Percentiles rank a stretch among this genome's conserved stretches.
phyloP scores from a whole-genome alignment of 116 monocot genomes.

The Phalaenopsis hybrid region DNA sequence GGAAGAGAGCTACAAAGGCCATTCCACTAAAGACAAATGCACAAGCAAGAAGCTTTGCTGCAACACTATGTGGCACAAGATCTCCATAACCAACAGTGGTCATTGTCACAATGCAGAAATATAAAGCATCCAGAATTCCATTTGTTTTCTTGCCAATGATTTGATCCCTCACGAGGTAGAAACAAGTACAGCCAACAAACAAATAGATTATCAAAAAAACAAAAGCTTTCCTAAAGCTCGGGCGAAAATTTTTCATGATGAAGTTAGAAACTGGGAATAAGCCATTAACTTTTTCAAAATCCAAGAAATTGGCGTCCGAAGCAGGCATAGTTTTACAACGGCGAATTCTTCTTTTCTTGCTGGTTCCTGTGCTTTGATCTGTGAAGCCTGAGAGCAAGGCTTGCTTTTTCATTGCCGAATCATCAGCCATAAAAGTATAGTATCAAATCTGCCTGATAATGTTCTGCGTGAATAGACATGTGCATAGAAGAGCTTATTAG shows the following conservation, averaged over 20 bases:
- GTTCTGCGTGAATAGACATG: neutral
- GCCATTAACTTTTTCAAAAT: conserved; percentile 9
- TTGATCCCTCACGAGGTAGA: conserved; percentile 57
- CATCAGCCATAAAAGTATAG: conserved; percentile 19
- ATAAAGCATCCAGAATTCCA: conserved; percentile 66
- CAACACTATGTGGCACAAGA: conserved; percentile 57
- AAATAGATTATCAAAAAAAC: conserved; percentile 51
- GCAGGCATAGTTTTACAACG: conserved; percentile 29
- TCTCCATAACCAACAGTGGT: conserved; percentile 96
- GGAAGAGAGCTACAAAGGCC: conserved; percentile 62
- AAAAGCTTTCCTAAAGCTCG: conserved; percentile 37
- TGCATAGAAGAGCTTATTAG: conserved; percentile 4
- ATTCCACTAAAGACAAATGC: conserved; percentile 77
- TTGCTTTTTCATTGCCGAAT: conserved; percentile 9
- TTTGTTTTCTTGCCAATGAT: conserved; percentile 57
- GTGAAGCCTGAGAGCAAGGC: conserved; percentile 17
- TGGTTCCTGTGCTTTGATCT: conserved; percentile 8
- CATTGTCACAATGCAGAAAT: conserved; percentile 97
- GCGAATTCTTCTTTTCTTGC: conserved; percentile 28
- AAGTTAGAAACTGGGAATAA: conserved; percentile 18
- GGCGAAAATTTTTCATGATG: conserved; percentile 19
- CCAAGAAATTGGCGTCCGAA: neutral
- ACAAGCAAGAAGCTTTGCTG: conserved; percentile 77
- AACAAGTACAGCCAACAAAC: conserved; percentile 32
- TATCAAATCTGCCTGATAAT: neutral